Conservation (phyloP, 2,329 filamentous ascomycete species). For the Ilyonectria destructans region DNA sequence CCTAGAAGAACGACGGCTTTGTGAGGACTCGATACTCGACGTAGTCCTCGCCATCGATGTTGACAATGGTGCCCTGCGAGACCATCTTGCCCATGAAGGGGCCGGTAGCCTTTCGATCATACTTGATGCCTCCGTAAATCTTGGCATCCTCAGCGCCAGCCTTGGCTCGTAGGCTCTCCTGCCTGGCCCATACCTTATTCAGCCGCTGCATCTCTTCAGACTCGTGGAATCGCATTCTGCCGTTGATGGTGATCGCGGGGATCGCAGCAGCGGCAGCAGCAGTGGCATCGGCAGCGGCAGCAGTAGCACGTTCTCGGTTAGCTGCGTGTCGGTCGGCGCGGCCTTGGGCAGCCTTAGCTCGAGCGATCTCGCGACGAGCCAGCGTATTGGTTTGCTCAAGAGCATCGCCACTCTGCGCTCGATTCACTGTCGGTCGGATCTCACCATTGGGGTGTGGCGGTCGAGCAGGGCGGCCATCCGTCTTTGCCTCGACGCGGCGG, state of each 20-base stretch:
- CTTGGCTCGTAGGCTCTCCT: slow-evolving; percentile 65
- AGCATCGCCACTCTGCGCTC: slow-evolving; percentile 49
- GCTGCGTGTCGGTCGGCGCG: slow-evolving; percentile 66
- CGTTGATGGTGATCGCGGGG: slow-evolving; percentile 43
- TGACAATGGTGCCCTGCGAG: slow-evolving; percentile 74
- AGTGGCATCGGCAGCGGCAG: slow-evolving; percentile 53
- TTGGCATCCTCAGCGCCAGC: slow-evolving; percentile 68
- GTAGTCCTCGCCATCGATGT: slow-evolving; percentile 78
- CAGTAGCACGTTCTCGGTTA: slow-evolving; percentile 58
- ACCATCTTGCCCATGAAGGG: slow-evolving; percentile 77
- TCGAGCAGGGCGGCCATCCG: slow-evolving; percentile 50
- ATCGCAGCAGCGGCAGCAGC: slow-evolving; percentile 51
- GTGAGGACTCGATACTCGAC: slow-evolving; percentile 78
- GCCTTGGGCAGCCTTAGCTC: slow-evolving; percentile 66
- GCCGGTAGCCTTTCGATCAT: slow-evolving; percentile 73
- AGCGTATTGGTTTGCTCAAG: slow-evolving; percentile 67
- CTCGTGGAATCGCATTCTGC: slow-evolving; percentile 61
- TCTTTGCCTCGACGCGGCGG: slow-evolving; percentile 58
- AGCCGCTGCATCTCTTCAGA: slow-evolving; percentile 66
- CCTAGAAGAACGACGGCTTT: slow-evolving; percentile 74
- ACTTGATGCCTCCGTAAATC: slow-evolving; percentile 73
- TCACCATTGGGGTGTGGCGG: slow-evolving; percentile 47
- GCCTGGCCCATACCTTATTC: slow-evolving; percentile 70
- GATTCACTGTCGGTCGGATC: slow-evolving; percentile 38
- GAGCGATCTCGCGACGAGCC: slow-evolving; percentile 68